Evolutionary conservation across 345 rosid species (phyloP), one percentile per base, ranked within the genome.

Genomic region (Eucalyptus curtisii): DNA sequence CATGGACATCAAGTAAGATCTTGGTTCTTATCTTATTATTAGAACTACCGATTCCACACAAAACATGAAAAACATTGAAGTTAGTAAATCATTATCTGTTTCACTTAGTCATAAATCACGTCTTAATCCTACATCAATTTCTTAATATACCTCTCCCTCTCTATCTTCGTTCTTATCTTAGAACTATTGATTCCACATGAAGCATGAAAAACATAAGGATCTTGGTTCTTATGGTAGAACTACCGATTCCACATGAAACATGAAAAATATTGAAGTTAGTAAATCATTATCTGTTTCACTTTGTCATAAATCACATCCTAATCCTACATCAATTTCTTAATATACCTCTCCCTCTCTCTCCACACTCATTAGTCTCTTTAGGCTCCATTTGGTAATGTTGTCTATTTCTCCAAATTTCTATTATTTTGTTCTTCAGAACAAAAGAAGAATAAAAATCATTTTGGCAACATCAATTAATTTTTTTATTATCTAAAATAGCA

Each of bases 361-460:
- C 4, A 31, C 27, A 37, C 13, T 71, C 44, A 9, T 31, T 37
- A 37, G 2, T 71, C 14, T 71, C 10, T 52, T 52, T 52, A 20
- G 57, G 57, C 57, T 52, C 5, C 57, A 20, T 52, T 52, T 52
- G 10, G 25, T 52, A 52, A 52, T 52, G 2, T 48, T 52, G 19
- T 52, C 0, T 52, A 19, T 52, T 52, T 52, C 0, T 52, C 22
- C 0, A 1, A 19, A 52, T 20, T 52, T 52, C 0, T 19, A 0
- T 52, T 50, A 0, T 49, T 49, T 49, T 49, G 0, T 49, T 49
- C 0, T 0, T 2, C 0, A 0, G 0, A 49, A 49, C 3, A 5
- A 17, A 49, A 52, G 1, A 17, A 52, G 3, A 50, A 50, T 0
- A 50, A 1, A 50, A 50, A 50, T 7, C 2, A 4, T 1, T 17